Conservation (phyloP, 2,329 filamentous ascomycete genomes). For the Colletotrichum echinochloae region DNA sequence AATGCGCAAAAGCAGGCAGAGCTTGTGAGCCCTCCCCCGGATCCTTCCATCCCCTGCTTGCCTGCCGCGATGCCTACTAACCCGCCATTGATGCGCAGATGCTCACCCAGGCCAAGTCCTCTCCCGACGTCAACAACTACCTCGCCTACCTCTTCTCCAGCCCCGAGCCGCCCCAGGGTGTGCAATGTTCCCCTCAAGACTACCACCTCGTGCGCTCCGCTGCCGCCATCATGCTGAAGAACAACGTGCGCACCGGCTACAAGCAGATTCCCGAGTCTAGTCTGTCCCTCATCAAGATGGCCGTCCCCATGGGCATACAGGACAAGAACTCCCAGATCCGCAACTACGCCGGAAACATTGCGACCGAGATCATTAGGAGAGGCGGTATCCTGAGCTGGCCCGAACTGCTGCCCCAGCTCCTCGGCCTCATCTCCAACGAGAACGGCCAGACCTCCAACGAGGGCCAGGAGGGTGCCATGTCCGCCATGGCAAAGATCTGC, state of each 20-base stretch:
- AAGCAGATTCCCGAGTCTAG: conserved; percentile 80
- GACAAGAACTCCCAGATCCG: conserved; percentile 87
- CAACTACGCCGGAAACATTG: conserved; percentile 90
- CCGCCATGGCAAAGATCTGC: conserved; percentile 92
- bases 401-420: conserved; percentile 84
- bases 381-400: conserved; percentile 93
- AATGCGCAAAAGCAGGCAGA: conserved; percentile 90
- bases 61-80: conserved; percentile 41
- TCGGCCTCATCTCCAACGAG: conserved; percentile 81
- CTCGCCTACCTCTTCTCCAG: conserved; percentile 90
- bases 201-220: conserved; percentile 85
- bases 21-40: conserved; percentile 68
- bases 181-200: conserved; percentile 69
- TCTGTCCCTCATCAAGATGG: conserved; percentile 81
- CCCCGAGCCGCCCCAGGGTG: conserved; percentile 68
- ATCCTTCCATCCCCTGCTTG: conserved; percentile 24
- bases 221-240: conserved; percentile 95
- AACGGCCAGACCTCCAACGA: conserved; percentile 74
- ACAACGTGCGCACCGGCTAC: conserved; percentile 83
- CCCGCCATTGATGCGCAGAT: conserved; percentile 69
- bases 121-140: conserved; percentile 97
- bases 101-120: conserved; percentile 88
- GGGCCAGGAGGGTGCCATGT: conserved; percentile 93
- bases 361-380: conserved; percentile 88
- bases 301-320: conserved; percentile 82